A percentile compares a stretch with the other conserved stretches of the same genome.
Conservation (phyloP, 768 basidiomycete species). For the Hygrophoropsis aurantiaca region DNA sequence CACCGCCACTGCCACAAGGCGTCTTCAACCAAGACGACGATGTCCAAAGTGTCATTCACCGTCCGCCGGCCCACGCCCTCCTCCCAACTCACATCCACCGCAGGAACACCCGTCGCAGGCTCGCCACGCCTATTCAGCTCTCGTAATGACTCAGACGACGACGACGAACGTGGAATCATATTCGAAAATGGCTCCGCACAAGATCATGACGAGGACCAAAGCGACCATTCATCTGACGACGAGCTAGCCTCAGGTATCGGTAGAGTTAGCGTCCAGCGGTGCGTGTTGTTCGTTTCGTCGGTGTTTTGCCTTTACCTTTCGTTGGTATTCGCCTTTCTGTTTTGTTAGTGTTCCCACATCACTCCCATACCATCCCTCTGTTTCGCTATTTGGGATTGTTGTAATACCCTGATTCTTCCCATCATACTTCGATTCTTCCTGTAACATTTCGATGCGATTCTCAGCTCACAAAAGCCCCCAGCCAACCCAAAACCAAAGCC, state of each 20-base stretch:
- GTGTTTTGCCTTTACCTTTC: conserved; percentile 11
- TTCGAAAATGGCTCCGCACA: conserved; percentile 20
- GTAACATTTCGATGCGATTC: no score
- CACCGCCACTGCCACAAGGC: no score
- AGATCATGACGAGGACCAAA: conserved; percentile 41
- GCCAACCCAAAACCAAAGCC: conserved; percentile 43
- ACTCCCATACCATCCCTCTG: no score
- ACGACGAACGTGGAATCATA: conserved; percentile 22
- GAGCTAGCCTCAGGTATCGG: conserved; percentile 74
- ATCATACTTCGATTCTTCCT: no score
- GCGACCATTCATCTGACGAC: conserved; percentile 54
- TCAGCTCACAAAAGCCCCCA: conserved; percentile 71
- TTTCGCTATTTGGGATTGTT: no score
- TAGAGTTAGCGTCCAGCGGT: conserved; percentile 80
- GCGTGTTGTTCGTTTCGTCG: no score
- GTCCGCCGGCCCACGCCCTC: conserved; percentile 75
- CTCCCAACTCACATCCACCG: conserved; percentile 52
- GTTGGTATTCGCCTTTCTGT: no score
- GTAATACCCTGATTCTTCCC: no score
- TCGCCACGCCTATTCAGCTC: conserved; percentile 41
- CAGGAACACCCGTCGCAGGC: conserved; percentile 57
- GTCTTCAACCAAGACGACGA: no score
- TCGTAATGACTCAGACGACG: conserved; percentile 26
- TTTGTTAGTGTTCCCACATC: no score
- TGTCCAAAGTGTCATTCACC: conserved; percentile 74